A percentile compares a stretch with the other conserved stretches of the same genome.
Evolutionary conservation across 352 stramenopile species (phyloP).

Genomic region (Halophytophthora polymorphica): DNA sequence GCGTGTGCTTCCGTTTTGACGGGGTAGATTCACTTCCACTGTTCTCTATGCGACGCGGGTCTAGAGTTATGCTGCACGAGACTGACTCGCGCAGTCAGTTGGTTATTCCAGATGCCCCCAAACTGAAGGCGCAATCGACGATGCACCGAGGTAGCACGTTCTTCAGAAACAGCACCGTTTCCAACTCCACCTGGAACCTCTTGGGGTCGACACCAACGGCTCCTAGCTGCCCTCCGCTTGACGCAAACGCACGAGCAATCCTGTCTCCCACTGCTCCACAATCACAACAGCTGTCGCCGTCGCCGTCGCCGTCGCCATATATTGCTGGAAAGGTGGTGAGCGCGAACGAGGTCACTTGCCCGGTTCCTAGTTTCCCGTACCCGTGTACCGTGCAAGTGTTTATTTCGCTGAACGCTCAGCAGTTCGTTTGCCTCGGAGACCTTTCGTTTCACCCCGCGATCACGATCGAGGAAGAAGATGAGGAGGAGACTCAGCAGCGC

Average conservation of each 20-base stretch:
- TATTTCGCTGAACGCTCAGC: conserved; percentile 69
- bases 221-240: too few relatives aligned
- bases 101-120: conserved; percentile 33
- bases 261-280: not conserved
- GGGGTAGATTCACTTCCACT: conserved; percentile 30
- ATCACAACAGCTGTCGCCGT: conserved; percentile 1
- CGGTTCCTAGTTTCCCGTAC: conserved; percentile 52
- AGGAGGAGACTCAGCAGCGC: conserved; percentile 24
- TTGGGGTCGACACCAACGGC: too few relatives aligned
- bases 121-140: conserved; percentile 42
- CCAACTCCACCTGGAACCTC: conserved; percentile 11
- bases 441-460: conserved; percentile 54
- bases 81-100: conserved; percentile 38
- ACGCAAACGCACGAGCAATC: not conserved
- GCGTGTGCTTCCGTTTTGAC: conserved; percentile 61
- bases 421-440: conserved; percentile 64
- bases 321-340: conserved; percentile 50
- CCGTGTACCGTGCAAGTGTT: conserved; percentile 41
- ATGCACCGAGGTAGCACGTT: conserved; percentile 43
- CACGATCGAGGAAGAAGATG: conserved; percentile 48
- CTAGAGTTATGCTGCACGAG: conserved; percentile 52
- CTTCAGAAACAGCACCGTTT: conserved; percentile 57
- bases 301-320: conserved; percentile 25
- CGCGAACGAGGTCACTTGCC: conserved; percentile 44
- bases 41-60: conserved; percentile 41